Evolutionary conservation across 2,329 filamentous ascomycete species (phyloP), one percentile per base, ranked within the genome.

Genomic region (Neonectria faginata): DNA sequence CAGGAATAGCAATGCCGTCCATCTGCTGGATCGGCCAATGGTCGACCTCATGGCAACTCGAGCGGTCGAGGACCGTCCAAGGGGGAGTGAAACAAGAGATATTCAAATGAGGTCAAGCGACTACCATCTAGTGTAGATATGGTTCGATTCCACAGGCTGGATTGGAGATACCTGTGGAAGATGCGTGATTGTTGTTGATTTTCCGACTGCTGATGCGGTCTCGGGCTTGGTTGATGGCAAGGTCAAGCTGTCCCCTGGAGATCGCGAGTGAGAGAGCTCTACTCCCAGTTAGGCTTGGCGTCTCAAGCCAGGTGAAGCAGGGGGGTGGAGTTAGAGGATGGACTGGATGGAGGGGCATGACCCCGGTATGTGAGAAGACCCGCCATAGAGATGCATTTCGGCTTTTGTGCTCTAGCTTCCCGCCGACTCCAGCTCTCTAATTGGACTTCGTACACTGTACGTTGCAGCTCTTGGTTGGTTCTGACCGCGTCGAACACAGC

Each of bases 1-100:
- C 65, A 92, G 76, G 67, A 87, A 84, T 66, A 92, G 78, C 69
- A 88, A 83, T 73, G 87, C 81, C 76, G 89, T 86, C 92, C 92
- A 93, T 79, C 81, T 83, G 76, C 79, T 81, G 81, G 87, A 87
- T 82, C 82, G 78, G 77, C 80, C 80, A 75, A 79, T 77, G 57
- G 75, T 78, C 74, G 80, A 81, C 79, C 81, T 81, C 88, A 89
- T 89, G 74, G 73, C 73, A 73, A 62, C 67, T 62, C 52, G 61
- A 67, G 64, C 66, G 61, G 68, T 69, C 63, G 60, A 60, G 48
- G 64, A 59, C 61, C 60, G 64, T 42, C 51, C 64, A 55, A 52
- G 52, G 52, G 31, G 22, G 58, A 69, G 67, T 58, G 31, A 64
- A 52, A 60, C 58, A 60, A 41, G 12, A 25, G 36, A 47, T 10